Percentiles rank a stretch among this genome's conserved stretches.
These are phyloP conservation scores for Cordyceps cicadae DNA, from an alignment of 2,329 filamentous ascomycete species.

Conservation along the genomic window DNA sequence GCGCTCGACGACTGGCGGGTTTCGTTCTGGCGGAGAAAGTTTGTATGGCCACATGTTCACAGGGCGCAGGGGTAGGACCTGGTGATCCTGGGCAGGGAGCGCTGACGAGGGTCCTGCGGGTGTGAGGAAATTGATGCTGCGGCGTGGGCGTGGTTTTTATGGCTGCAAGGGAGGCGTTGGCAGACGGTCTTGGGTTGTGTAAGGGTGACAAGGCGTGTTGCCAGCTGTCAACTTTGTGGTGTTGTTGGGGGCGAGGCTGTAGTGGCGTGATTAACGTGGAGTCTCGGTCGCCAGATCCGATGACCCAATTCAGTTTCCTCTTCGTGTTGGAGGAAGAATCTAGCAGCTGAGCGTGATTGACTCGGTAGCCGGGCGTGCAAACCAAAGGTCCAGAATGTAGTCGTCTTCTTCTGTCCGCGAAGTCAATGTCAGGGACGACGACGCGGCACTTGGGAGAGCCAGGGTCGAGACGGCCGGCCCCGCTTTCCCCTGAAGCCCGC, in stretches of 20 bases:
- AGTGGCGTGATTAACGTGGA: not conserved
- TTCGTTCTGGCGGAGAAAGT: too few relatives aligned
- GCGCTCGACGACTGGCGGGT: too few relatives aligned
- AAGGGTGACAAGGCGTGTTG: not conserved
- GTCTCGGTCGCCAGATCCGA: not conserved
- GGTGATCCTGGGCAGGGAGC: not conserved
- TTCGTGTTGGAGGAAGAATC: not conserved
- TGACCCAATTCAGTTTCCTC: not conserved
- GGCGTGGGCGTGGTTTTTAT: slow-evolving; percentile 26
- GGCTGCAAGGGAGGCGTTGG: slow-evolving; percentile 31
- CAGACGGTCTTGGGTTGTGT: slow-evolving; percentile 22
- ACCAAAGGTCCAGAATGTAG: not conserved
- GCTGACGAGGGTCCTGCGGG: slow-evolving; percentile 11
- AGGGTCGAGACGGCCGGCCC: not conserved
- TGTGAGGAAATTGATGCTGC: slow-evolving; percentile 26
- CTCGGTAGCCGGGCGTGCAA: not conserved
- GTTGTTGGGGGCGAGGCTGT: not conserved
- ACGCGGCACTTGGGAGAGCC: not conserved
- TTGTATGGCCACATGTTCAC: too few relatives aligned
- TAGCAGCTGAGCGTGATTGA: not conserved
- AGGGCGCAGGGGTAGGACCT: too few relatives aligned
- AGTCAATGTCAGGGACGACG: too few relatives aligned
- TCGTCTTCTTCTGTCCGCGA: not conserved
- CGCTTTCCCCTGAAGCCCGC: slow-evolving; percentile 6
- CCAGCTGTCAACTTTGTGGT: not conserved